Evolutionary conservation across 169 alveolate species (phyloP).

Genomic region (Cryptosporidium baileyi): DNA sequence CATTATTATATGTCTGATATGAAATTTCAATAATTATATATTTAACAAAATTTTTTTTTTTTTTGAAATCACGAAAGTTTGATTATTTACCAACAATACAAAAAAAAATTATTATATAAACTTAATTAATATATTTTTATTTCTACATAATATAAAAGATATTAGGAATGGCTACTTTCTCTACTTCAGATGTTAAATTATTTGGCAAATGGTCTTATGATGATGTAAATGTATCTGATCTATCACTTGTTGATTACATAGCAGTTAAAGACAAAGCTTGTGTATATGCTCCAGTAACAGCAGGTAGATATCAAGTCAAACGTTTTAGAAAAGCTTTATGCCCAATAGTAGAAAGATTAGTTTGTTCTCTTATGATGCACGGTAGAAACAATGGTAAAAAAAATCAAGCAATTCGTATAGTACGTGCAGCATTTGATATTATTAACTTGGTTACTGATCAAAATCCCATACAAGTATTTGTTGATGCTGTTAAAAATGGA

Average conservation of each 20-base stretch:
- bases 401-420: constrained; percentile 96
- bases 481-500: constrained; percentile 96
- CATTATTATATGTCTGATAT: neutral
- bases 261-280: constrained; percentile 93
- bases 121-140: too few species aligned
- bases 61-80: too few species aligned
- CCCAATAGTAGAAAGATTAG: constrained; percentile 98
- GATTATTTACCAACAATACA: too few species aligned
- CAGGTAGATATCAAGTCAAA: constrained; percentile 97
- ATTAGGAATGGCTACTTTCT: constrained; percentile 53
- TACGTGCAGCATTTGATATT: constrained; percentile 97
- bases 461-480: constrained; percentile 97
- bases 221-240: constrained; percentile 92
- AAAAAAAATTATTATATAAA: too few species aligned
- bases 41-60: too few species aligned
- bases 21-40: neutral
- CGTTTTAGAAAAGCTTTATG: constrained; percentile 98
- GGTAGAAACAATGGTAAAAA: constrained; percentile 99
- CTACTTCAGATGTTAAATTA: constrained; percentile 87
- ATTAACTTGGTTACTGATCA: constrained; percentile 94
- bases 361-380: constrained; percentile 81
- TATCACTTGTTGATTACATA: constrained; percentile 93
- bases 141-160: too few species aligned
- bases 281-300: constrained; percentile 97
- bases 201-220: constrained; percentile 97